Base-by-base conservation (phyloP, 192 early-diverging fungal genomes). In the Backusella morwellensis region DNA sequence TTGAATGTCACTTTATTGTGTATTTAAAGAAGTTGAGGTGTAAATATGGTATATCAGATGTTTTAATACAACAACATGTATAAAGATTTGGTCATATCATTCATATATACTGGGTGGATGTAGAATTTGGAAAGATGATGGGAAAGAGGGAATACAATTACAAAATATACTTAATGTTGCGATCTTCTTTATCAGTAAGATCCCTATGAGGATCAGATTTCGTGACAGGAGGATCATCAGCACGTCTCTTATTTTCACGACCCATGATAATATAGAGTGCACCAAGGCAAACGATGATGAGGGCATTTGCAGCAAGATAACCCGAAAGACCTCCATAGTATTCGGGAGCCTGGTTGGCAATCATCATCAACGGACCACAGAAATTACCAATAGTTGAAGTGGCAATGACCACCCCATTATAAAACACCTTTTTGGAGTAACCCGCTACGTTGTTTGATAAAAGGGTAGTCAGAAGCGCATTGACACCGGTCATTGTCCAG, bases 311-410 rank as follows among this genome's bases (percentile, higher is more conserved):
- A 12, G n/a, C 63, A 26, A 66, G 21, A 73, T 19, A 40, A 3
- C 77, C 66, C 23, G 52, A 32, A 32, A 73, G 38, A 38, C 70
- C 77, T 3, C 71, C 71, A 35, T 47, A 42, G 6, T 78, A 78
- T 9, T 29, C 26, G 32, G 77, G 77, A 9, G 63, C 41, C 47
- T 78, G 71, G 26, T 68, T 68, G 3, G 35, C 41, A 4, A 41
- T 66, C 77, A 78, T 78, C 40, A 73, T 68, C 4, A 78, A 35
- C 14, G 71, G 77, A 15, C 71, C 77, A 73, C 50, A 38, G 21
- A 73, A 52, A 35, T 73, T 78, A 23, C 77, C 77, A 73, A 73
- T 36, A 8, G 77, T 78, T 12, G 47, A 73, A n/a, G 56, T 29
- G 4, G 70, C 19, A 14, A 77, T 41, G 23, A 50, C 42, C 2